phyloP scores from a whole-genome alignment of 106 monocot genomes.

The Apostasia shenzhenica region DNA sequence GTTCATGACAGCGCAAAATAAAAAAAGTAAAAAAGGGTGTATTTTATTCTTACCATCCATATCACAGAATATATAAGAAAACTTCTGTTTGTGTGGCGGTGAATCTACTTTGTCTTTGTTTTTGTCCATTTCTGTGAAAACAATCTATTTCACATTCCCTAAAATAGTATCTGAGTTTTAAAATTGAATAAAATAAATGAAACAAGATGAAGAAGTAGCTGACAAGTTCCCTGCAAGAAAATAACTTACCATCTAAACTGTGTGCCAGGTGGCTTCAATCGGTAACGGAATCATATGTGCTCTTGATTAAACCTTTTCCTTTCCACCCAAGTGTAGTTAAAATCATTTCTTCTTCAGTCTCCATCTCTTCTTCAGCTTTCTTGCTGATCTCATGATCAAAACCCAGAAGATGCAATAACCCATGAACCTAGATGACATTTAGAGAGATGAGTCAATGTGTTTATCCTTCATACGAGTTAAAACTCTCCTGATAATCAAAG shows the following conservation, averaged over 20 bases:
- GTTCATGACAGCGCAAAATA: background rate
- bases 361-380: constrained; percentile 79
- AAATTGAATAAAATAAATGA: constrained; percentile 8
- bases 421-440: constrained; percentile 56
- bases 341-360: constrained; percentile 71
- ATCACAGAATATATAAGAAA: constrained; percentile 85
- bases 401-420: constrained; percentile 85
- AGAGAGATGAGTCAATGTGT: background rate
- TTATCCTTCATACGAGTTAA: too few relatives aligned
- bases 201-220: background rate
- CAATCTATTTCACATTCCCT: constrained; percentile 23
- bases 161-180: constrained; percentile 22
- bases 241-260: constrained; percentile 36
- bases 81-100: constrained; percentile 68
- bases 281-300: constrained; percentile 28
- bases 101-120: constrained; percentile 38
- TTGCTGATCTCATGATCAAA: constrained; percentile 79
- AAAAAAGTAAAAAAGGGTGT: background rate
- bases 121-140: constrained; percentile 44
- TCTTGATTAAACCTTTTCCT: constrained; percentile 80
- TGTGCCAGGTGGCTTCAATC: constrained; percentile 32
- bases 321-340: constrained; percentile 91
- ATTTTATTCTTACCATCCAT: constrained; percentile 73
- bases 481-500: too few relatives aligned
- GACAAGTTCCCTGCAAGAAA: background rate